Percentiles rank a stretch among this genome's conserved stretches.
phyloP scores from a whole-genome alignment of 2,329 filamentous ascomycete genomes.

The Aspergillus arachidicola region DNA sequence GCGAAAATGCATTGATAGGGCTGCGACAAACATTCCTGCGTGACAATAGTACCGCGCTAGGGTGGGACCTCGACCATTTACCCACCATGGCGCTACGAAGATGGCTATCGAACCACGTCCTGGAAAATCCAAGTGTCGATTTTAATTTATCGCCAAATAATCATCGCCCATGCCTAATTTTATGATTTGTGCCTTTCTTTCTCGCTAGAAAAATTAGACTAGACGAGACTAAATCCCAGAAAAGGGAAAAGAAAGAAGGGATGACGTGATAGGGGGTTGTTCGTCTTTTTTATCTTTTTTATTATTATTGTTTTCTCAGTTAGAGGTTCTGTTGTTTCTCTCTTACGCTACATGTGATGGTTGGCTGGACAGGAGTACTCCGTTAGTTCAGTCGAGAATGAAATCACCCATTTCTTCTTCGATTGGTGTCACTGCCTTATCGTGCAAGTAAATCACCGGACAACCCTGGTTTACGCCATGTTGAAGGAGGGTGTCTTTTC shows the following conservation, averaged over 20 bases:
- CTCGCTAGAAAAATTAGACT: neutral
- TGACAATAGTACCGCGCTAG: neutral
- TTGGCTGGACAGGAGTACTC: neutral
- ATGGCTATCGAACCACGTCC: neutral
- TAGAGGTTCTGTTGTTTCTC: neutral
- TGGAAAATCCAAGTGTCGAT: neutral
- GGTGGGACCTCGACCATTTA: neutral
- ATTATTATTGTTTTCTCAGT: neutral
- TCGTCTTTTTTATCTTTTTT: neutral
- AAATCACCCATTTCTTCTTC: neutral
- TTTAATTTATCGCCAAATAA: neutral
- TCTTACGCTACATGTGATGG: neutral
- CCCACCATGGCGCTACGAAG: neutral
- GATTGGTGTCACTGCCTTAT: neutral
- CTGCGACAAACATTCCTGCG: conserved; percentile 3
- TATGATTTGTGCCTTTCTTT: neutral
- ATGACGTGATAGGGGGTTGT: neutral
- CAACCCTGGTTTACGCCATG: neutral
- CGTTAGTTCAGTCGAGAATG: neutral
- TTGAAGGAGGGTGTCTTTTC: neutral
- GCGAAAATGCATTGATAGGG: neutral
- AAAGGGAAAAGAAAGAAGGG: neutral
- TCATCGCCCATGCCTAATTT: neutral
- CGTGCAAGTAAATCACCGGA: neutral
- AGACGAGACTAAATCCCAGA: neutral